phyloP scores from a whole-genome alignment of 352 stramenopile genomes.

The Phytopythium ostracodes region DNA sequence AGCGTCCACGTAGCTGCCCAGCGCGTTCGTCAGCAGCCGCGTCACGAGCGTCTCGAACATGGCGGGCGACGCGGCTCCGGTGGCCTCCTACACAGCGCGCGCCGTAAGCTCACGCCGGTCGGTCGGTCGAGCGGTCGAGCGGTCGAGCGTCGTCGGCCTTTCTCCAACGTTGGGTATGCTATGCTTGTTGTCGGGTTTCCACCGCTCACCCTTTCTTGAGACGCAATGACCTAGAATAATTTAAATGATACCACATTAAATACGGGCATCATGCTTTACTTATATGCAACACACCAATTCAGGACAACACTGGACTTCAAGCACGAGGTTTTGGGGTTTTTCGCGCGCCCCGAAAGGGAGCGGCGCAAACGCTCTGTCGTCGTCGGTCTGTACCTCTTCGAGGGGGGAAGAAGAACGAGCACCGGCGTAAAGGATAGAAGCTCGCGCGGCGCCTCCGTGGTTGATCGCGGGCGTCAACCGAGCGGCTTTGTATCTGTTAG shows the following conservation, averaged over 20 bases:
- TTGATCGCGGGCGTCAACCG: background rate
- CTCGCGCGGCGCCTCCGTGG: background rate
- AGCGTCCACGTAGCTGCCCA: constrained; percentile 85
- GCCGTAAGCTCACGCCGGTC: background rate
- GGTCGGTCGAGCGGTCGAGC: background rate
- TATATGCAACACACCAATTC: background rate
- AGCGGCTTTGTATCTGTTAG: background rate
- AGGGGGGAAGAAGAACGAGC: constrained; percentile 1
- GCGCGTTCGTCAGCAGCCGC: constrained; percentile 75
- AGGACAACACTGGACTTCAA: background rate
- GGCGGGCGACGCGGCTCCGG: background rate
- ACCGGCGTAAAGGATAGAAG: background rate
- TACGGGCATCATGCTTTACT: background rate
- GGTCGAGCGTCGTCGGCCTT: background rate
- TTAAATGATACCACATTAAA: too few species aligned
- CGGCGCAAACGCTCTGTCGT: background rate
- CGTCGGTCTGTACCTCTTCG: constrained; percentile 5
- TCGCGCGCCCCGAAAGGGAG: background rate
- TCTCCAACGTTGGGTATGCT: background rate
- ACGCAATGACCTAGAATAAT: background rate
- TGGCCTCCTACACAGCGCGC: background rate
- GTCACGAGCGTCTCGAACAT: constrained; percentile 90
- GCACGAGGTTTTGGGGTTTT: constrained; percentile 6
- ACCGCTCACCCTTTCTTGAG: background rate
- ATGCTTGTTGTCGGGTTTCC: background rate